Percentiles rank a stretch among this genome's conserved stretches.
phyloP scores from a whole-genome alignment of 2,329 filamentous ascomycete species.

The Fusarium torulosum region DNA sequence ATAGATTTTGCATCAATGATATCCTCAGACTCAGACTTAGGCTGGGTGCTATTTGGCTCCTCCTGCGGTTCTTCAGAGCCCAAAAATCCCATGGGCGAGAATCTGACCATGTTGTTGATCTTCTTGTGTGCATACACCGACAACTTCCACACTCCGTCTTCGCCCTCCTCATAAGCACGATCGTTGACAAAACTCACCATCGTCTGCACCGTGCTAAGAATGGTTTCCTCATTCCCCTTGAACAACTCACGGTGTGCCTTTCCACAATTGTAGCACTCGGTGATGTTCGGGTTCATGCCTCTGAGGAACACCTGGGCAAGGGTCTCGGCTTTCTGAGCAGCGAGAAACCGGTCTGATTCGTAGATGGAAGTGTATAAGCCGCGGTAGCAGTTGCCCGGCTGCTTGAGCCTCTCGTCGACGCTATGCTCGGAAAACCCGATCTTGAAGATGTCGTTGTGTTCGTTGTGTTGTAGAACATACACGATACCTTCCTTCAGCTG shows the following conservation, averaged over 20 bases:
- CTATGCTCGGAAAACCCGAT: constrained; percentile 20
- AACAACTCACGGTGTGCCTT: constrained; percentile 24
- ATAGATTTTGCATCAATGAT: not conserved
- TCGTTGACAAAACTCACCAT: constrained; percentile 27
- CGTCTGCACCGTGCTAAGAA: constrained; percentile 7
- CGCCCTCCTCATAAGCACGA: constrained; percentile 15
- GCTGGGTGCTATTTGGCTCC: not conserved
- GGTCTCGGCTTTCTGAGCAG: constrained; percentile 19
- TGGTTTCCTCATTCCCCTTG: not conserved
- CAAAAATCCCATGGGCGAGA: constrained; percentile 7
- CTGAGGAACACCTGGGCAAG: constrained; percentile 12
- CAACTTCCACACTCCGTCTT: constrained; percentile 16
- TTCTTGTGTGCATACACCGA: not conserved
- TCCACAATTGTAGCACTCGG: constrained; percentile 9
- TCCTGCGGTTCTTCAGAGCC: not conserved
- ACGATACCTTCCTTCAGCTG: constrained; percentile 7
- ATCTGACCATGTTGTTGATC: constrained; percentile 13
- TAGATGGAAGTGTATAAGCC: constrained; percentile 6
- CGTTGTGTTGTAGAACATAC: constrained; percentile 22
- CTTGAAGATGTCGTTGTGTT: constrained; percentile 12
- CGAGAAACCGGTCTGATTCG: constrained; percentile 13
- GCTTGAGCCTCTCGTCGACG: not conserved
- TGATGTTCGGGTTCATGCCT: not conserved
- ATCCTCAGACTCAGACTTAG: not conserved
- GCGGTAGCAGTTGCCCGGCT: constrained; percentile 22